Evolutionary conservation across 2,329 filamentous ascomycete species (phyloP).

Genomic region (Penicillium oxalicum): DNA sequence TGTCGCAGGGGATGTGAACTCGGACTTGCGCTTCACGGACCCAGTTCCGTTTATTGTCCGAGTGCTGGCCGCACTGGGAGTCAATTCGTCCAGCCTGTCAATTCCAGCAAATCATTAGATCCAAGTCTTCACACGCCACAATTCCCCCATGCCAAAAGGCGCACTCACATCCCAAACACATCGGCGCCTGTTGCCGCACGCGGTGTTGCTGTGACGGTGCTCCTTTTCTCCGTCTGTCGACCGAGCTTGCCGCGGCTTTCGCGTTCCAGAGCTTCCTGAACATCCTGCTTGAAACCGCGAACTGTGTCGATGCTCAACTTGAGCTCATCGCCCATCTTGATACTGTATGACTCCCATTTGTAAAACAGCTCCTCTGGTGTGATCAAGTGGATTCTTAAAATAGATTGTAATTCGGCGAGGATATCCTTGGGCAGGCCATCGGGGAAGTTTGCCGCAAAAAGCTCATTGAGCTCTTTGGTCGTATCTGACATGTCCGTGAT

Average conservation of each 20-base stretch:
- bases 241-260: conserved; percentile 59
- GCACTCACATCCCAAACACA: conserved; percentile 71
- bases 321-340: conserved; percentile 86
- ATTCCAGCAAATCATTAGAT: background rate
- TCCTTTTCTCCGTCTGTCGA: conserved; percentile 59
- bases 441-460: conserved; percentile 52
- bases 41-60: conserved; percentile 33
- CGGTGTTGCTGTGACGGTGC: conserved; percentile 52
- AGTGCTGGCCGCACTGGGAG: conserved; percentile 54
- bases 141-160: no score
- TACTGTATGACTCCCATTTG: conserved; percentile 98
- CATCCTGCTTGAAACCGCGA: conserved; percentile 74
- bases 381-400: conserved; percentile 76
- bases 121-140: no score
- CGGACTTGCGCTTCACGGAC: conserved; percentile 50
- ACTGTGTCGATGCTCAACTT: conserved; percentile 64
- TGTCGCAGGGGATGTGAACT: conserved; percentile 43
- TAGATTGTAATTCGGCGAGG: conserved; percentile 73
- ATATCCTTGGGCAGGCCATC: conserved; percentile 68
- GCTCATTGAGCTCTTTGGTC: conserved; percentile 51
- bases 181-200: conserved; percentile 58
- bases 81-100: conserved; percentile 58
- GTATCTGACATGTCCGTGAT: conserved; percentile 43
- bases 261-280: conserved; percentile 78
- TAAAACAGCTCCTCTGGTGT: conserved; percentile 83